Evolutionary conservation across 306 rosid genomes (phyloP), one percentile per base, ranked within the genome.

Genomic region (Trifolium fragiferum): DNA sequence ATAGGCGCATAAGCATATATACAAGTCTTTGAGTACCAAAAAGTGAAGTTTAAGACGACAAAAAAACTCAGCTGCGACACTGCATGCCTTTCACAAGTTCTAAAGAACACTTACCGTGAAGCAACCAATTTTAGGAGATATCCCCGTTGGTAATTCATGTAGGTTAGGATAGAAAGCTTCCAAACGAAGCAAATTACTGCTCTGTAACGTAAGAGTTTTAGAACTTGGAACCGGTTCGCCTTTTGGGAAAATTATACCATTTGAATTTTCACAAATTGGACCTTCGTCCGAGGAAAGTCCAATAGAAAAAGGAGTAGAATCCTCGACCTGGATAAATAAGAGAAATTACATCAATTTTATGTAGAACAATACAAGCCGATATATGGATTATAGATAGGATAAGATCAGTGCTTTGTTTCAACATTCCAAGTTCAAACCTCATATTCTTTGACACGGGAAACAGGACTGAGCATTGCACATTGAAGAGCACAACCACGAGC

Each of bases 401-500:
- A 50, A 72, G 71, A 82, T 71, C 19, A 20, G 18, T 16, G 77
- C 25, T 33, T 66, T 74, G 64, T 78, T 20, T 41, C 18, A 47
- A 49, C 40, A 35, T 35, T 32, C 40, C 0, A 35, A 35, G 40
- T 72, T 82, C 94, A 78, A 74, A 94, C 99, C 99, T 94, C 92
- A 38, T 90, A 94, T 70, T 94, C 96, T 83, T 81, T 83, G 84
- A 89, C 90, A 13, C 82, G 90, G 37, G 89, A 90, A 78, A 78
- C 79, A 43, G 96, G 98, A 82, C 96, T 90, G 12, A 89, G 96
- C 96, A 90, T 94, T 35, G 99, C 99, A 84, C 99, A 89, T 76
- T 90, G 93, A 40, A 94, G 92, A 82, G 99, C 97, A 69, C 96
- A 94, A 60, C 98, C 99, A 59, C 96, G 97, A 76, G 93, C 99